phyloP scores from a whole-genome alignment of 495 filamentous ascomycete genomes.

The Aspergillus avenaceus region DNA sequence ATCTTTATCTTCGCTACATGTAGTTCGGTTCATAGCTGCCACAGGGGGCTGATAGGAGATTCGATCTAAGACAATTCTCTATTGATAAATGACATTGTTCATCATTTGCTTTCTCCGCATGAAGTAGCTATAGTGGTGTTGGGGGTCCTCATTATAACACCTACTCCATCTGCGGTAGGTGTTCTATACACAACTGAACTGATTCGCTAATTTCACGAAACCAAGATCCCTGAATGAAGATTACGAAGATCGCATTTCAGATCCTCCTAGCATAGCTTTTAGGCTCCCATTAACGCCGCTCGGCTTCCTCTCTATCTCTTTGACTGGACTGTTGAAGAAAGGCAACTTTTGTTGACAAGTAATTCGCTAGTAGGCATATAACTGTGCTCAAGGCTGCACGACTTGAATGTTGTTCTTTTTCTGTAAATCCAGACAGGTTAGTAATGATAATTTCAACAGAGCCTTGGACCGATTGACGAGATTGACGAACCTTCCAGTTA shows the following conservation, averaged over 20 bases:
- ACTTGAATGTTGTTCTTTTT: constrained; percentile 99
- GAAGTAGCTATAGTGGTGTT: too few relatives aligned
- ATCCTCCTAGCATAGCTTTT: constrained; percentile 7
- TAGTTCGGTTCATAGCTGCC: too few relatives aligned
- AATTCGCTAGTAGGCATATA: constrained; percentile 1
- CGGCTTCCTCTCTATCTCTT: constrained; percentile 2
- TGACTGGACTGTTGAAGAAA: neutral
- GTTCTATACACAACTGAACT: neutral
- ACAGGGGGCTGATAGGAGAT: too few relatives aligned
- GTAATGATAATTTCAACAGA: constrained; percentile 14
- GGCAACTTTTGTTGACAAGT: constrained; percentile 1
- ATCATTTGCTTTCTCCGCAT: too few relatives aligned
- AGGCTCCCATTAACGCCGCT: constrained; percentile 12
- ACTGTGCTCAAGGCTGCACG: constrained; percentile 57
- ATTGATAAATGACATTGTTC: too few relatives aligned
- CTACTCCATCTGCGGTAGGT: too few relatives aligned
- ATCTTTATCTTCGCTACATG: too few relatives aligned
- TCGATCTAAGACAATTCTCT: too few relatives aligned
- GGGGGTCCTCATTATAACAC: too few relatives aligned
- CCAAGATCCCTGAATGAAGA: neutral
- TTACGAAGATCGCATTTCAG: constrained; percentile 3
- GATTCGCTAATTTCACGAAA: neutral
- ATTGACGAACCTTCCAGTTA: constrained; percentile 83
- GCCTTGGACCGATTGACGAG: constrained; percentile 2
- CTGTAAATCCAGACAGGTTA: constrained; percentile 43